Base-by-base conservation (phyloP, 192 early-diverging fungal species). In the Backusella australiensis region DNA sequence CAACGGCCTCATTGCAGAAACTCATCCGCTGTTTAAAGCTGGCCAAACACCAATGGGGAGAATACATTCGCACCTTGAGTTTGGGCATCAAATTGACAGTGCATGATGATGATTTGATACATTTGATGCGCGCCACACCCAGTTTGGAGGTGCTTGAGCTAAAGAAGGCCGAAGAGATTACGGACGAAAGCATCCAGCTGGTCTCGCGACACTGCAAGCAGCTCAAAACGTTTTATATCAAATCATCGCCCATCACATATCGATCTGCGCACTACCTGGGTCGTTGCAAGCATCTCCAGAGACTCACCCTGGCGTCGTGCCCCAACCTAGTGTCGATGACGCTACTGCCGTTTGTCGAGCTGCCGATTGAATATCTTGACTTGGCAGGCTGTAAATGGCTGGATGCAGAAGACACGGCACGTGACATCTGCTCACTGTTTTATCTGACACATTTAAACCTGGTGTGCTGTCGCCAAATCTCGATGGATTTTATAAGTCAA, bases 331-430 rank as follows among this genome's bases (percentile, higher is more conserved):
- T 56, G 4, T 21, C 71, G n/a, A 39, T 81, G 14, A 32, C 76
- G 21, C 69, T 81, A 4, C 46, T 81, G 6, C 76, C 76, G 1
- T 70, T 81, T 67, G 77, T 69, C 19, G 42, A 75, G 14, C 36
- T 73, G 21, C 76, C 72, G 0, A 65, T 81, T 17, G 72, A 69
- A 19, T 68, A 71, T 41, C 67, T 81, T 2, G 76, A 78, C 46
- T 29, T 81, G 12, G 67, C 69, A 32, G 77, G 73, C 0, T 78
- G 76, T 32, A 67, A 71, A 35, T 81, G 80, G 75, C 72, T 81
- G 1, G 38, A 59, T 32, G 56, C 67, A 9, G 73, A 71, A 34
- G 68, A 81, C 6, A 81, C 80, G 2, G 76, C 80, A 6, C 63
- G 69, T 65, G 80, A 81, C 41, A 11, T 81, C 0, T 44, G 67